Evolutionary conservation across 768 basidiomycete species (phyloP).

Genomic region (Boletus rex-veris): DNA sequence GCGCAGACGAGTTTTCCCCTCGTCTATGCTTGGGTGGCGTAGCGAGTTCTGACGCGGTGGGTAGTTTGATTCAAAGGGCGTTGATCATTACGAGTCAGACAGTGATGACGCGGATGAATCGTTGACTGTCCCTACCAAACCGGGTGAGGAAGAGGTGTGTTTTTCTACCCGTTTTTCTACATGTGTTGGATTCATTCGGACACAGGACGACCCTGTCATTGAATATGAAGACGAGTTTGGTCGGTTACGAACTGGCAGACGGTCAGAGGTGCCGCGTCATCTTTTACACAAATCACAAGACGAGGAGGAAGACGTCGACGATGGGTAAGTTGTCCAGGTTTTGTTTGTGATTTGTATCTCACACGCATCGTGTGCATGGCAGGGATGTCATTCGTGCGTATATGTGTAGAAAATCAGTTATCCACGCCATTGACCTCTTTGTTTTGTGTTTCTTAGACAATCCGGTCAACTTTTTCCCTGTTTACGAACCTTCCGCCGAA

Average conservation of each 20-base stretch:
- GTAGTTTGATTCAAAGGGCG: constrained; percentile 64
- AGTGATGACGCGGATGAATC: constrained; percentile 81
- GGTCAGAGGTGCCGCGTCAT: constrained; percentile 75
- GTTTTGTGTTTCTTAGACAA: constrained; percentile 48
- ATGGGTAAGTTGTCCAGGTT: constrained; percentile 45
- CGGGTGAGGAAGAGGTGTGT: constrained; percentile 39
- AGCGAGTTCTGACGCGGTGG: not conserved
- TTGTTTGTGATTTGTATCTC: not conserved
- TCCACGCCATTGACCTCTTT: constrained; percentile 2
- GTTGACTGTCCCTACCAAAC: constrained; percentile 50
- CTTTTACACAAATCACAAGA: constrained; percentile 46
- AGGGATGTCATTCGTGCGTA: constrained; percentile 60
- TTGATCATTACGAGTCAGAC: constrained; percentile 57
- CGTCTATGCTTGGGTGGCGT: too few relatives aligned
- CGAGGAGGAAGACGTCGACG: constrained; percentile 40
- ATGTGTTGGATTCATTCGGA: not conserved
- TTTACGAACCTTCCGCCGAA: constrained; percentile 82
- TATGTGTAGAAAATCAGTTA: not conserved
- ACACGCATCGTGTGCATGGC: constrained; percentile 4
- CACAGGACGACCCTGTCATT: constrained; percentile 69
- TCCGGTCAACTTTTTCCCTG: constrained; percentile 82
- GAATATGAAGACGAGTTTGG: constrained; percentile 90
- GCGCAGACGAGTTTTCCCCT: too few relatives aligned
- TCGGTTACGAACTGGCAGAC: constrained; percentile 60
- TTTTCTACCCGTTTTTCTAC: not conserved